These are phyloP conservation scores for Posidonia australis DNA, from an alignment of 106 monocot species.

Conservation along the genomic window DNA sequence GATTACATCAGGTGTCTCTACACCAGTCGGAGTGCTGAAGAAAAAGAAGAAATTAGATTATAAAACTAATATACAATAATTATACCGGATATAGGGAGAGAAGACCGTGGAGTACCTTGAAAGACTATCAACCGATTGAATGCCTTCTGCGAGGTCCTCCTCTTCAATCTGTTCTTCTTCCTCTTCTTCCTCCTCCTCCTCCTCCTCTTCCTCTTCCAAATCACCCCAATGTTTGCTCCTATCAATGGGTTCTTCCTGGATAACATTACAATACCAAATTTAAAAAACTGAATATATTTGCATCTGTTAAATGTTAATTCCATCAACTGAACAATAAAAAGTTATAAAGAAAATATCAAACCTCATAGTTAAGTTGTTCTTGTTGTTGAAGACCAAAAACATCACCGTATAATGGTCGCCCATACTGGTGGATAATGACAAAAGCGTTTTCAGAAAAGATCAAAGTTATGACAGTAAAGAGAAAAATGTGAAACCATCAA, in stretches of 20 bases:
- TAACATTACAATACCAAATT: background rate
- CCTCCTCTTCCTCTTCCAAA: slow-evolving; percentile 94
- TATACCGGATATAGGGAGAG: background rate
- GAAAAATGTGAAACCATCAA: background rate
- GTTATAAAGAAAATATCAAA: slow-evolving; percentile 11
- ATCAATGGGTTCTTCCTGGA: slow-evolving; percentile 93
- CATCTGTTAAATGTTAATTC: no score
- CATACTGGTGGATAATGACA: slow-evolving; percentile 39
- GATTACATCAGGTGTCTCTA: slow-evolving; percentile 98
- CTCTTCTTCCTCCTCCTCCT: slow-evolving; percentile 64
- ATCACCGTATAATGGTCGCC: slow-evolving; percentile 96
- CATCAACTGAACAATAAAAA: no score
- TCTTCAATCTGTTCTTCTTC: slow-evolving; percentile 76
- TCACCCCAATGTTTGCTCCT: slow-evolving; percentile 98
- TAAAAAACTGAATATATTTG: no score
- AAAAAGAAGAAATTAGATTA: slow-evolving; percentile 1
- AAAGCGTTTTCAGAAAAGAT: background rate
- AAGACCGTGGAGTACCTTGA: slow-evolving; percentile 43
- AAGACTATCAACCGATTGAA: slow-evolving; percentile 91
- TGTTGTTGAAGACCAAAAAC: slow-evolving; percentile 96
- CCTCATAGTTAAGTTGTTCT: slow-evolving; percentile 92
- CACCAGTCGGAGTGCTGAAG: slow-evolving; percentile 90
- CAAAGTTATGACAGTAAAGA: background rate
- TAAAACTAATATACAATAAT: background rate
- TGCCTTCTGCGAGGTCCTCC: slow-evolving; percentile 88